These are phyloP conservation scores for Nakazawaea holstii DNA, from an alignment of 805 yeast species.

Conservation along the genomic window DNA sequence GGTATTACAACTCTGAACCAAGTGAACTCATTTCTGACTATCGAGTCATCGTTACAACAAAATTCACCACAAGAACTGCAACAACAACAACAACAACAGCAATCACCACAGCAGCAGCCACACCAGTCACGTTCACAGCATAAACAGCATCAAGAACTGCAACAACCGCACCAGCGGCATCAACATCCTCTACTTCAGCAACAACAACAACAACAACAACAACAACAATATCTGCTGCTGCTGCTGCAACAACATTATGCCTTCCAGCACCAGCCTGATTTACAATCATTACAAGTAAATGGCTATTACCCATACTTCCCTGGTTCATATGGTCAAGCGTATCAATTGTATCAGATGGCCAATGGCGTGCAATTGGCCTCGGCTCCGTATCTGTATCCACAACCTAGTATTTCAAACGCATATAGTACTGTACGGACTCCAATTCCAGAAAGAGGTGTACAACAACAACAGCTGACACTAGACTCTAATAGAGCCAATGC, in stretches of 20 bases:
- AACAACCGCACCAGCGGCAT: conserved; percentile 1
- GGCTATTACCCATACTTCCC: no score
- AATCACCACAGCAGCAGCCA: conserved; percentile 11
- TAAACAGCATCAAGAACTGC: background rate
- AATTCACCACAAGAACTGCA: conserved; percentile 3
- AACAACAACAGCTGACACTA: no score
- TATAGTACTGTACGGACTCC: background rate
- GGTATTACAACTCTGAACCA: no score
- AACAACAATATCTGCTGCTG: background rate
- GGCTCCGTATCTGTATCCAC: background rate
- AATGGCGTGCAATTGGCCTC: background rate
- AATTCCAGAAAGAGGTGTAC: background rate
- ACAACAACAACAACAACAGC: conserved; percentile 13
- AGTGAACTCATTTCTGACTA: no score
- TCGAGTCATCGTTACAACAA: background rate
- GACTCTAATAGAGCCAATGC: no score
- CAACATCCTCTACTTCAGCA: background rate
- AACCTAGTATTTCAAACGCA: background rate
- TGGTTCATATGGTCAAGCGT: no score
- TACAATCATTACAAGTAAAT: background rate
- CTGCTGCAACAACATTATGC: background rate
- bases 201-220: conserved; percentile 1
- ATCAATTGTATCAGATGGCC: no score
- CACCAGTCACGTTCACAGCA: conserved; percentile 6
- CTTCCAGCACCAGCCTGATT: background rate